Conservation (phyloP, 2,329 filamentous ascomycete species). For the Verticillium nubilum region DNA sequence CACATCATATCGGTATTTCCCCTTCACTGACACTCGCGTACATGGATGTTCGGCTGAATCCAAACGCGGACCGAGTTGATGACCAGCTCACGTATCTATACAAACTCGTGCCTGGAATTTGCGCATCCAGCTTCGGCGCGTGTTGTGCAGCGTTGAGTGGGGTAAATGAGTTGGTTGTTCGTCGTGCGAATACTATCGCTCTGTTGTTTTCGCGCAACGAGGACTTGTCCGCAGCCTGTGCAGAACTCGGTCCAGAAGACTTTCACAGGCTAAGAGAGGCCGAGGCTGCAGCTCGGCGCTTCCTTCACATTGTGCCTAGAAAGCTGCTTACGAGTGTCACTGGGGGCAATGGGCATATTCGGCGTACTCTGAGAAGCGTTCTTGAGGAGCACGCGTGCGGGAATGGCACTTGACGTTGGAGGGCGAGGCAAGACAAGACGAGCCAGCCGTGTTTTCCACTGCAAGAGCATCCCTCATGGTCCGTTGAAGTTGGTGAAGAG, state of each 20-base stretch:
- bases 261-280: slow-evolving; percentile 62
- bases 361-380: not conserved
- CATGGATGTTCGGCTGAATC: slow-evolving; percentile 64
- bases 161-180: slow-evolving; percentile 64
- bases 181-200: slow-evolving; percentile 70
- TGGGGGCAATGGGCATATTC: not conserved
- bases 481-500: no score
- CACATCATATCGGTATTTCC: slow-evolving; percentile 46
- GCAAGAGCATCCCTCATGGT: no score
- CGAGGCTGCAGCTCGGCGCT: slow-evolving; percentile 52
- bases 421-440: no score
- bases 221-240: slow-evolving; percentile 69
- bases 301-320: slow-evolving; percentile 30
- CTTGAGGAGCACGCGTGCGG: not conserved
- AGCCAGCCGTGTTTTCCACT: no score
- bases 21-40: slow-evolving; percentile 55
- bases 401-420: no score
- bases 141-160: slow-evolving; percentile 85
- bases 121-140: slow-evolving; percentile 77
- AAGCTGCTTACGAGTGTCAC: not conserved
- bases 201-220: slow-evolving; percentile 64
- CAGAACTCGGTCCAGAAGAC: slow-evolving; percentile 60
- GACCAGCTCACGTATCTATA: slow-evolving; percentile 73
- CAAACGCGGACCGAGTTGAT: slow-evolving; percentile 40
- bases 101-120: slow-evolving; percentile 61